Evolutionary conservation across 108 stramenopile genomes (phyloP).

Genomic region (Cylindrotheca fusiformis): DNA sequence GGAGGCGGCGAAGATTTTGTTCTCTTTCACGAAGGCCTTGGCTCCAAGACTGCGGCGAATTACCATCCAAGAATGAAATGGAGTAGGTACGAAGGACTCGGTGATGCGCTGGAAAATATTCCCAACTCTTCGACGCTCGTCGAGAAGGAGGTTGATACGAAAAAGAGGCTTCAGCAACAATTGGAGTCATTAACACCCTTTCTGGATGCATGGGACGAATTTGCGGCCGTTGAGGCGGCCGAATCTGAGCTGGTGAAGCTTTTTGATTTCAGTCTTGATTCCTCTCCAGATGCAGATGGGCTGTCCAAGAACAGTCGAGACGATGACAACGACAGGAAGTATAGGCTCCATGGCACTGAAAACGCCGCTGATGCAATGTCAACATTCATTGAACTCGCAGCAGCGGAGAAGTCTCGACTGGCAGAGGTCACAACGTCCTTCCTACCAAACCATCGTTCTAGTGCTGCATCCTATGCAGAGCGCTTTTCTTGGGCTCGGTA

Average conservation of each 20-base stretch:
- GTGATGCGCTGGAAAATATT: conserved; percentile 52
- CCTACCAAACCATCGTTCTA: conserved; percentile 60
- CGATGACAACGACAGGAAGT: background rate
- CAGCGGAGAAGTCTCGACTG: conserved; percentile 59
- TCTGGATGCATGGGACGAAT: conserved; percentile 78
- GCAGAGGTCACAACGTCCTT: conserved; percentile 52
- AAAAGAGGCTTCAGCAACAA: conserved; percentile 28
- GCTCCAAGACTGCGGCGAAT: conserved; percentile 19
- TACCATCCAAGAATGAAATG: conserved; percentile 46
- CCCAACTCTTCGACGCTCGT: background rate
- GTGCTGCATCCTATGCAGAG: conserved; percentile 56
- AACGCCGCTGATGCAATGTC: conserved; percentile 81
- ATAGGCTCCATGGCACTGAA: conserved; percentile 25
- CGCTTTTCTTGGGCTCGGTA: conserved; percentile 75
- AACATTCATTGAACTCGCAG: conserved; percentile 76
- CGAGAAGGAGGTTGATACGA: conserved; percentile 21
- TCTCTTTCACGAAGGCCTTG: conserved; percentile 51
- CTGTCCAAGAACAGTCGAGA: conserved; percentile 2
- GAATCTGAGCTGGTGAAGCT: conserved; percentile 77
- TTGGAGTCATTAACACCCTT: conserved; percentile 51
- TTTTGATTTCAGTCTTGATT: conserved; percentile 54
- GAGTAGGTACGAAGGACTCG: conserved; percentile 61
- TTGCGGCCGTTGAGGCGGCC: conserved; percentile 53
- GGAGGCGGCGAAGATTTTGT: conserved; percentile 58
- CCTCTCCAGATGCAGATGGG: background rate